Evolutionary conservation across 78 protist genomes (phyloP), one percentile per base, ranked within the genome.

Genomic region (Anaeramoeba ignava): DNA sequence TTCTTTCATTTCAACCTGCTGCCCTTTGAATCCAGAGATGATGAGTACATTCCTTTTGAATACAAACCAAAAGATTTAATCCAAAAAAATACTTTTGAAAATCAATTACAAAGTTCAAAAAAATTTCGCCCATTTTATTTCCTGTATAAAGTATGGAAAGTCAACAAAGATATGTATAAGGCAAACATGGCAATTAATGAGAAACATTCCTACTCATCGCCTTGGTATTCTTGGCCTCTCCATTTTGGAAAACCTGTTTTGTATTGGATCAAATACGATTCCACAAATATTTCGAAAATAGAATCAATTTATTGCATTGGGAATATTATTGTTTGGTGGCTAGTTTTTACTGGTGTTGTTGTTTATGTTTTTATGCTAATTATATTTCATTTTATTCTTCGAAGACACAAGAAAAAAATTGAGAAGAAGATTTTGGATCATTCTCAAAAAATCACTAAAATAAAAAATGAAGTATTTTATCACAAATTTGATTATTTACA

Each of bases 1-100:
- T 36, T 23, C n/a, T 8, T 88, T 12, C 91, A 88, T 67, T 85
- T 88, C 17, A 38, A 39, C 27, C 41, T 85, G 80, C 86, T 85
- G 1, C 34, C 38, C 2, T 0, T 27, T 39, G 73, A 80, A 38
- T 86, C 88, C 1, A 81, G 81, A 3, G 91, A 87, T 39, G 91
- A 78, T 23, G 84, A 78, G 3, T 85, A 78, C 79, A 88, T 88
- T 87, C 17, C 73, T 17, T 54, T 27, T 54, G 73, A 54, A 54
- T 54, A 27, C 17, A 54, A 54, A 17, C 36, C 17, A 54, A 8
- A 17, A 17, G 36, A 54, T 17, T 54, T 54, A 17, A 54, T 27
- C 17, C 17, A 8, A 54, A 54, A 54, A 8, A 8, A 54, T 27
- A 17, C 17, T 54, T 54, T 54, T 17, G 17, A 54, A 54, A 54